Evolutionary conservation across 371 early-diverging fungal genomes (phyloP), one percentile per base, ranked within the genome.

Genomic region (Haplosporangium sp.): DNA sequence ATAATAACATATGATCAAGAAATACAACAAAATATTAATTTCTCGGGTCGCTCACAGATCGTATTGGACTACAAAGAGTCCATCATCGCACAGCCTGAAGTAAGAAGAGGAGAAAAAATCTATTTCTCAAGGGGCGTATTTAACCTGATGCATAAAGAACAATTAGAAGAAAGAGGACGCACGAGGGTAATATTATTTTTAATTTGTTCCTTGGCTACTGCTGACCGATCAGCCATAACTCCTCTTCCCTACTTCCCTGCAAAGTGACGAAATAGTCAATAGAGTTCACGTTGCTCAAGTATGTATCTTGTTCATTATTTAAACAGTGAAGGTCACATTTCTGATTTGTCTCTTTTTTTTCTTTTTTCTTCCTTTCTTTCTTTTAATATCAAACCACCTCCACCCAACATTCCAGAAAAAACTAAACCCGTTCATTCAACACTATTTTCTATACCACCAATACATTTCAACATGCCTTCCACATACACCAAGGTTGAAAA

Each of bases 401-500:
- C 59, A 15, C 8, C 40, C 59, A 8, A 34, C 40, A 59, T 37
- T n/a, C 38, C 59, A 59, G n/a, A 7, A 11, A 27, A 11, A 59
- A 15, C 35, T 9, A 11, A n/a, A 44, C 27, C 27, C 27, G 17
- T 17, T n/a, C n/a, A n/a, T n/a, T 50, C 53, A 53, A 4, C 10
- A 27, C 27, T 27, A 27, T 27, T 27, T 27, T 27, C 27, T 27
- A 27, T 27, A 27, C 1, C 27, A 27, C 48, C n/a, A 17, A 48
- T 9, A 44, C 13, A 48, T 27, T 27, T 27, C 48, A 61, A 6
- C 34, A 77, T 77, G 78, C 78, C 78, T 67, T 58, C 65, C 56
- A 69, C 78, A 52, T 77, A 73, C 67, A 69, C 74, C 69, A 79
- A 79, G 47, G 68, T 67, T 61, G 74, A 74, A 40, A 79, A 71